Evolutionary conservation across 345 rosid genomes (phyloP), one percentile per base, ranked within the genome.

Genomic region (Microthlaspi erraticum): DNA sequence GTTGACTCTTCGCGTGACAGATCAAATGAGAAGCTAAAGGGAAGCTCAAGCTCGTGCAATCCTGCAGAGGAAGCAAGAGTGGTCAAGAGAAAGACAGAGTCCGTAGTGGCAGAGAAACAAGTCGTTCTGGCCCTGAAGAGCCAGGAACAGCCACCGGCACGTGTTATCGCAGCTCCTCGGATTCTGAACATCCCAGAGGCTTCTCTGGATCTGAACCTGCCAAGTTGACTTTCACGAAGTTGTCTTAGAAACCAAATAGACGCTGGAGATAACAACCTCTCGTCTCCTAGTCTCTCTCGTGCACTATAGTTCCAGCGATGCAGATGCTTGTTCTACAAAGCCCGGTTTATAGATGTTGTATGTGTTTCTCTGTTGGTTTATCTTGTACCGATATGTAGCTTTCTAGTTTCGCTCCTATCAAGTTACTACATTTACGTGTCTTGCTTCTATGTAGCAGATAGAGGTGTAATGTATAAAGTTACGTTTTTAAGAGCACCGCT

Each of bases 1-100:
- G 23, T 6, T 32, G 73, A 43, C 54, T 7, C 34, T 34, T 68
- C 54, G 6, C 64, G 62, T 32, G 63, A 74, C 39, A 74, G 59
- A 60, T 58, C 73, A 41, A 74, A 74, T 11, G 73, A 74, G 67
- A 66, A 66, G 52, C 42, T 42, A 11, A 74, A 66, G 72, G 78
- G 78, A 42, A 60, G 16, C 65, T 66, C 55, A 66, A 74, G 44
- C 54, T 46, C 77, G 3, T 11, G 57, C 34, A 55, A 55, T 26
- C 71, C 72, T 33, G 20, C 16, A 9, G 68, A 52, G n/a, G 78
- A 66, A 66, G 43, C 68, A 66, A 74, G 41, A 31, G 73, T 36
- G 36, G 49, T 12, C 5, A 66, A 32, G 60, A 51, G 68, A 74
- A 74, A 58, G 39, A 51, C 38, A 59, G 78, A 74, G 63, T 16